A percentile compares a stretch with the other conserved stretches of the same genome.
Evolutionary conservation across 257 asterid species (phyloP).

Genomic region (Solanum corneliomulleri): DNA sequence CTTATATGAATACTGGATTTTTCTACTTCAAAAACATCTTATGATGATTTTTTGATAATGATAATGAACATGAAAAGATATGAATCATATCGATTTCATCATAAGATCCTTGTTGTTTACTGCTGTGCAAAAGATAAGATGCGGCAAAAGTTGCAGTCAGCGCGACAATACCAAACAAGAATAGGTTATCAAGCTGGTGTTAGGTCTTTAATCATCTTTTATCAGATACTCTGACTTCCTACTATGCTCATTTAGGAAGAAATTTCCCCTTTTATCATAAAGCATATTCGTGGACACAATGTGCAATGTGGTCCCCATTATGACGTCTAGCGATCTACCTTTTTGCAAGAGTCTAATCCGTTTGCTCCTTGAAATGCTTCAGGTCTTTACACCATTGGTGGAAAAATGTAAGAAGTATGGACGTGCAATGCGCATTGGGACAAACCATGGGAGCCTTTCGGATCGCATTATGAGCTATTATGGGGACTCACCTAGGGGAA

Average conservation of each 20-base stretch:
- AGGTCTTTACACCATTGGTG: constrained; percentile 97
- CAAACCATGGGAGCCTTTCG: constrained; percentile 99
- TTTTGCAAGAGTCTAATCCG: background rate
- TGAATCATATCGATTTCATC: background rate
- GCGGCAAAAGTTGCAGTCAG: background rate
- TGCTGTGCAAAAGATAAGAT: background rate
- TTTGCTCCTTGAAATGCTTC: background rate
- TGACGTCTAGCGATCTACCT: background rate
- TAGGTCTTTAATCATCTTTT: background rate
- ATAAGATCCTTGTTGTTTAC: background rate
- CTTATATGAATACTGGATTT: background rate
- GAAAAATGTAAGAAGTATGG: constrained; percentile 94
- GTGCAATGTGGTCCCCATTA: background rate
- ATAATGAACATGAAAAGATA: background rate
- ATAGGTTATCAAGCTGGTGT: background rate
- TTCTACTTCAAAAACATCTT: background rate
- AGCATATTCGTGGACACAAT: background rate
- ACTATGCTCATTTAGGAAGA: background rate
- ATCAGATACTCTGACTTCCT: background rate
- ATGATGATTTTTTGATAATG: background rate
- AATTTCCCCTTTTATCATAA: background rate
- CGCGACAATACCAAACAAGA: background rate
- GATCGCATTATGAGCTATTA: constrained; percentile 97
- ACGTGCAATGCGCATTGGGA: constrained; percentile 95
- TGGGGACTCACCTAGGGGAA: constrained; percentile 99